Base-by-base conservation (phyloP, 2,329 filamentous ascomycete species). In the Sarocladium kiliense region DNA sequence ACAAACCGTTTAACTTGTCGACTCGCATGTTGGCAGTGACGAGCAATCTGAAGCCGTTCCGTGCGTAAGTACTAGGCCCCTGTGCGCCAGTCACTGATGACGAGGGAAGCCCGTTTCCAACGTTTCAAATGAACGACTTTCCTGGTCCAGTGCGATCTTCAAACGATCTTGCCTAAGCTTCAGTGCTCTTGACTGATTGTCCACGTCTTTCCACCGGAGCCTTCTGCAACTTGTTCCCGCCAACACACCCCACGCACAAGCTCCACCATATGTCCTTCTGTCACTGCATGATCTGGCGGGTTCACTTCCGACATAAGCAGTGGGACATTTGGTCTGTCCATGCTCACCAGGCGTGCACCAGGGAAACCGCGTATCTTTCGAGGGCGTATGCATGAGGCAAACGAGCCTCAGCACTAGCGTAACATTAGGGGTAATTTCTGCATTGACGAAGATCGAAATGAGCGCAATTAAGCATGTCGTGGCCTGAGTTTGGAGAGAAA, bases 241-340 rank as follows among this genome's bases (percentile, higher is more conserved):
- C 18, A 27, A 51, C n/a, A 27, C 26, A 34, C 47, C 27, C 47
- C 47, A 34, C 47, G n/a, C 25, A 49, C 6, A 23, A 12, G 44
- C 23, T 51, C 47, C 47, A 51, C 47, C 47, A 18, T 7, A 19
- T 19, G 47, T 32, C 30, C 47, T 32, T 36, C 12, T 34, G 47
- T 18, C 26, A 23, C 10, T 23, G 47, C 30, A 34, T 36, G 47
- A 51, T 51, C 27, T 51, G 19, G 27, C 47, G 27, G 47, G 30
- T 51, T 12, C 47, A 51, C 27, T 51, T 36, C 47, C 47, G 47
- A 36, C 47, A 51, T 51, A 23, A 36, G 26, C 47, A 51, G 47
- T 51, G 47, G 47, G 47, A 51, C 47, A 51, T 51, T 34, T 21
- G 47, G 11, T 23, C 44, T n/a, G 11, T 30, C 18, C 27, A 51